These are phyloP conservation scores for Gossypium davidsonii DNA, from an alignment of 441 rosid genomes.

Conservation along the genomic window DNA sequence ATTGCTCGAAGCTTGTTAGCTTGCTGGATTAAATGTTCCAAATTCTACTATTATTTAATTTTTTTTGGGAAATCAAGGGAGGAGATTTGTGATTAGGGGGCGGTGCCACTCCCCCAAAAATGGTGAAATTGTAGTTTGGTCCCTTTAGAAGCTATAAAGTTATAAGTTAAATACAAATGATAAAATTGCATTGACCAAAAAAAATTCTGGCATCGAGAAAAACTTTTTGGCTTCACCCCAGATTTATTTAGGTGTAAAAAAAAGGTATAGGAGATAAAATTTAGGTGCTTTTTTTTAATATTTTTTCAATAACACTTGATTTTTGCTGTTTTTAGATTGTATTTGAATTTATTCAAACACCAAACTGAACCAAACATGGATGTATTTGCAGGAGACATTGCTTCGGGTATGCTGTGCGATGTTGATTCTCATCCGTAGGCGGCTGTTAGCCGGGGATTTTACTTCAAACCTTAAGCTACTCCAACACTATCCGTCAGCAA, in stretches of 20 bases:
- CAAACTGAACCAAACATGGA: background rate
- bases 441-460: slow-evolving; percentile 90
- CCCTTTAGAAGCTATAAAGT: no score
- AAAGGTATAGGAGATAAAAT: background rate
- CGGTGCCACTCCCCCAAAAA: no score
- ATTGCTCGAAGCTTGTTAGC: background rate
- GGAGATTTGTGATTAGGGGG: background rate
- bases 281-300: background rate
- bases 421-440: slow-evolving; percentile 80
- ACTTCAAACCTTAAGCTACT: slow-evolving; percentile 90
- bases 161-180: no score
- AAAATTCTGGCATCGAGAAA: no score
- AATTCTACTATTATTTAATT: background rate
- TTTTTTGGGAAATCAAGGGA: background rate
- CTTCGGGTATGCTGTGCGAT: slow-evolving; percentile 91
- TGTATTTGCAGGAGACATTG: slow-evolving; percentile 64
- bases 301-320: background rate
- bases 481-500: slow-evolving; percentile 83
- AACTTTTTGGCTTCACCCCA: no score
- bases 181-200: no score
- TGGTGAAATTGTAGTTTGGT: no score
- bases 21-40: background rate
- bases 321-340: background rate
- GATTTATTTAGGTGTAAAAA: background rate
- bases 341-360: background rate